Evolutionary conservation across 192 early-diverging fungal genomes (phyloP), one percentile per base, ranked within the genome.

Genomic region (Kappamyces sp.): DNA sequence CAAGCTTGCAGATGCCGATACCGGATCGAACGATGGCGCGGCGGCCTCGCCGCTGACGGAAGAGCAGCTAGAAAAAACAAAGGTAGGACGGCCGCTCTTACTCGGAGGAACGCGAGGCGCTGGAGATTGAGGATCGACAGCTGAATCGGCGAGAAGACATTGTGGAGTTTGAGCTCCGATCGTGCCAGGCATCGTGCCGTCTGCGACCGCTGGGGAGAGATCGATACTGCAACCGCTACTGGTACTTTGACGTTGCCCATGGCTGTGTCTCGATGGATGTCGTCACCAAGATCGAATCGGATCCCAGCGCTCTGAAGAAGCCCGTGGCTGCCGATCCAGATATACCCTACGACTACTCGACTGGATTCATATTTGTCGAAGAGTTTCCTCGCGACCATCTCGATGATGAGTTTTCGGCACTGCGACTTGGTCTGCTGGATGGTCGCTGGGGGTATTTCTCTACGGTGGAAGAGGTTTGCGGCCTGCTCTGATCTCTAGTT

Each of bases 151-250:
- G 82, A 60, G 74, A 81, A 53, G 82, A 87, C 15, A 76, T 84
- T 40, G 66, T 92, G 6, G 92, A 93, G 62, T 67, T 78, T 51
- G 87, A 91, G 52, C 59, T 86, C 38, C 75, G 82, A 10, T 53
- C 62, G 9, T 76, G 78, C 44, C 78, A 65, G 47, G 83, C 75
- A 31, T 80, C 85, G 5, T 80, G 82, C 32, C 85, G 92, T 2
- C 66, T 90, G 54, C 71, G 61, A 36, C 86, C 89, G 0, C 60
- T 98, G 23, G 94, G 93, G 6, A 64, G 62, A 31, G 94, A 98
- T 74, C 83, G 93, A 3, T 95, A 83, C 66, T 85, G 78, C 60
- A 91, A 90, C 67, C 74, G 83, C 41, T 96, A 98, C 65, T 98
- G 87, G 76, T 94, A 86, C 71, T 83, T 96, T 65, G 95, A 98